Base-by-base conservation (phyloP, 352 stramenopile species). In the Pythium rhizo-oryzae region DNA sequence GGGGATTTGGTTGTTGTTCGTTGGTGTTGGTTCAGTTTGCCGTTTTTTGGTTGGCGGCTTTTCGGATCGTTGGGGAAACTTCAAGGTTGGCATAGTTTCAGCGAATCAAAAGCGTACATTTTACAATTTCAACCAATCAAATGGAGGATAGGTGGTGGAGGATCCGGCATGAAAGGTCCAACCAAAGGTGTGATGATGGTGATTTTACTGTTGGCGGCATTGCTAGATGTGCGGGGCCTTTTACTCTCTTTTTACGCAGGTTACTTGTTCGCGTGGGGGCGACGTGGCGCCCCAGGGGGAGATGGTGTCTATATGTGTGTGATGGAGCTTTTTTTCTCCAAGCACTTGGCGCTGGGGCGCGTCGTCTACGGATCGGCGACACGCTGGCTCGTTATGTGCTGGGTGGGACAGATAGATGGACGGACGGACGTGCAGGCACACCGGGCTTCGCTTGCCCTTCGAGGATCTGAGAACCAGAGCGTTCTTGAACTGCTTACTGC, bases 401-500 rank as follows among this genome's bases (percentile, higher is more conserved):
- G 46, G 46, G 46, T 1, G 21, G n/a, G 44, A 18, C 16, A 51
- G 35, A 37, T 59, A 6, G 53, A 44, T 59, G 21, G n/a, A 30
- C n/a, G 21, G 35, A 51, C 6, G 25, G 24, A 61, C 37, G n/a
- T 57, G 51, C 51, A n/a, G n/a, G n/a, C n/a, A n/a, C n/a, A n/a
- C n/a, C n/a, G n/a, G n/a, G n/a, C 8, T 15, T 41, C 12, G 35
- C 35, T 41, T 41, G 35, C 8, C 12, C 41, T 47, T 19, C 9
- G 1, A 47, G 18, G 41, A 47, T 47, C 28, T 33, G 16, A 21
- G 11, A 12, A 30, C 28, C 46, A 13, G 18, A 28, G 21, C 47
- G 7, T 23, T 53, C 46, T 11, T 53, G 52, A 8, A 13, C 33
- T 59, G 6, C n/a, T 65, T 70, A 91, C 69, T 87, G 71, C 64